Percentiles rank a stretch among this genome's conserved stretches.
Conservation (phyloP, 768 basidiomycete genomes). For the Macrolepiota dolichaula region DNA sequence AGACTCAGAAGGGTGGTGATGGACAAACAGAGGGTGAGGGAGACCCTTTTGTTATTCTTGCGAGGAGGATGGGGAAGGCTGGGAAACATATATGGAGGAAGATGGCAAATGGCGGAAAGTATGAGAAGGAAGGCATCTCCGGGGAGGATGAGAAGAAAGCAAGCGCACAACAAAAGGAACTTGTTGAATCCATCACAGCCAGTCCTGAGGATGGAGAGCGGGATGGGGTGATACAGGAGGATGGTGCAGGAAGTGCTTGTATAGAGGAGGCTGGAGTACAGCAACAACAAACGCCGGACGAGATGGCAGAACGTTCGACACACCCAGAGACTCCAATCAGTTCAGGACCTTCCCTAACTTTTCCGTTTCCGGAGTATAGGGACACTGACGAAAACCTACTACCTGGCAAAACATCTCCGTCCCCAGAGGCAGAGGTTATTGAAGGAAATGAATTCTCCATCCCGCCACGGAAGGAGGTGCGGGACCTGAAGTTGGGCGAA, state of each 20-base stretch:
- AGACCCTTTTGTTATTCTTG: constrained; percentile 47
- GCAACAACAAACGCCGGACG: not conserved
- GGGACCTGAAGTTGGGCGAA: not conserved
- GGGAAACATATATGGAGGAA: constrained; percentile 50
- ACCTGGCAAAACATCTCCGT: not conserved
- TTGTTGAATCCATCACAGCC: constrained; percentile 9
- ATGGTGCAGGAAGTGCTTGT: not conserved
- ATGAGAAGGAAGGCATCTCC: constrained; percentile 10
- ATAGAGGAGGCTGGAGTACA: not conserved
- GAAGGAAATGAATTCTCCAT: not conserved
- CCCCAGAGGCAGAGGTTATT: not conserved
- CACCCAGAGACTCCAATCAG: not conserved
- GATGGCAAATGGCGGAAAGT: constrained; percentile 24
- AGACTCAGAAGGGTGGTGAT: constrained; percentile 8
- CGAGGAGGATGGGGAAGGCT: constrained; percentile 49
- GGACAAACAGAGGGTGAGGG: constrained; percentile 21
- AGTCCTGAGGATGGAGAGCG: not conserved
- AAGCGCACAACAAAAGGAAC: not conserved
- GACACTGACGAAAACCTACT: not conserved
- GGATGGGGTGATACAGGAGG: not conserved
- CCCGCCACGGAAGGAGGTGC: not conserved
- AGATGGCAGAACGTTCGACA: not conserved
- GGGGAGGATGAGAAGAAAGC: constrained; percentile 10
- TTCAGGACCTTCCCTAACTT: not conserved
- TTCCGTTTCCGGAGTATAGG: not conserved